Evolutionary conservation across 805 yeast genomes (phyloP), one percentile per base, ranked within the genome.

Genomic region (Yamadazyma kitorensis): DNA sequence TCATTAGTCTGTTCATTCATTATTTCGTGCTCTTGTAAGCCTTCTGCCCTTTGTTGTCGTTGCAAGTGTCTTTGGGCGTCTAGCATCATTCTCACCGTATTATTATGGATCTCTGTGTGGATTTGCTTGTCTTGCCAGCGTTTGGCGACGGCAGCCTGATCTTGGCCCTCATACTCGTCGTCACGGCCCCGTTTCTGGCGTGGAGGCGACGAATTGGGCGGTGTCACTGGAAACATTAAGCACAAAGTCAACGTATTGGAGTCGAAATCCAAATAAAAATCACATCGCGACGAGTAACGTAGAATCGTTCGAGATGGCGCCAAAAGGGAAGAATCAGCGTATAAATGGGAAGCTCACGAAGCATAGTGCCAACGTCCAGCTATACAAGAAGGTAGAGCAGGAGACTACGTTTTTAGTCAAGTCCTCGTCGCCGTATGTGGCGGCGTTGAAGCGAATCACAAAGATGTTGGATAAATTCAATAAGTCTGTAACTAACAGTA

Each of bases 401-500:
- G 68, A 71, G 15, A 66, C 77, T 0, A 67, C 73, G 2, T 58
- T 84, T 8, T 72, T 75, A 39, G 65, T 87, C 23, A 82, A 84
- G 44, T 57, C 81, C 1, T 54, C 58, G 2, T 82, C 95, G 3
- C 93, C 95, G 2, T 84, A 69, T 47, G 68, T 86, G 9, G 75
- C 91, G 8, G 87, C 84, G 0, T 49, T 86, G 26, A 86, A 86
- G 49, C 68, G 84, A 33, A 71, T 81, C 2, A 68, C 68, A 25
- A 78, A 76, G 49, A 61, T 69, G 33, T 53, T 86, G 15, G 60
- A 54, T 4, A 69, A 67, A 29, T 65, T 76, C 41, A 58, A 59
- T 36, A 54, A 51, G 25, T 36, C 51, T 17, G 34, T 41, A 14
- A 37, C 35, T 30, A 29, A 46, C 40, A 23, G 36, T 28, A 48